Conservation (phyloP, 140 eudicot genomes). For the Bidens hawaiensis region DNA sequence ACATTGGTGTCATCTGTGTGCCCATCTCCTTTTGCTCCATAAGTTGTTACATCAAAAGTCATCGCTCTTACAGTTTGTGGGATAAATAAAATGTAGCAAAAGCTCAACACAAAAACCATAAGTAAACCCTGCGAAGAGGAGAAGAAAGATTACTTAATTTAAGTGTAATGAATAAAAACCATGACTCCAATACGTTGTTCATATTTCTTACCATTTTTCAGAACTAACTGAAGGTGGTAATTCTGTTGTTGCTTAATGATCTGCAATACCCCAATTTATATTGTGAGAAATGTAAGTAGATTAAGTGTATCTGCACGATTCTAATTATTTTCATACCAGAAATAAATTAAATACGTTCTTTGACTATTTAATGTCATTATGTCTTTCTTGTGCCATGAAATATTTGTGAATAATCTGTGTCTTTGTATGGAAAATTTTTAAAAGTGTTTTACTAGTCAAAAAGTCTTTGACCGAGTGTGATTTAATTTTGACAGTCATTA, state of each 20-base stretch:
- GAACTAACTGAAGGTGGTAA: background rate
- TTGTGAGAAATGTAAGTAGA: slow-evolving; percentile 1
- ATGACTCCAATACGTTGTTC: no score
- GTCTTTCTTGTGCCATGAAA: no score
- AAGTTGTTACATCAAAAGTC: slow-evolving; percentile 1
- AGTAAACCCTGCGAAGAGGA: slow-evolving; percentile 1
- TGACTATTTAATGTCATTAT: no score
- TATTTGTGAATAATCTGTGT: no score
- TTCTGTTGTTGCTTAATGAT: background rate
- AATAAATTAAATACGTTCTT: background rate
- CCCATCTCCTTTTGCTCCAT: slow-evolving; percentile 26
- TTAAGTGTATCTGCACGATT: background rate
- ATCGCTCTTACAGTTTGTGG: background rate
- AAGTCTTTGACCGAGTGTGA: no score
- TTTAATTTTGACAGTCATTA: no score
- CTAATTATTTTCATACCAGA: background rate
- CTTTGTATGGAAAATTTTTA: no score
- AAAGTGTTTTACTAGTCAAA: no score
- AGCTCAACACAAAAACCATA: background rate
- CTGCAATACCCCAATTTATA: background rate
- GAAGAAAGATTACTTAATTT: background rate
- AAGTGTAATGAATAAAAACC: background rate
- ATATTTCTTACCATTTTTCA: background rate
- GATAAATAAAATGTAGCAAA: background rate
- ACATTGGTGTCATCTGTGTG: slow-evolving; percentile 10